Percentiles rank a stretch among this genome's conserved stretches.
Conservation (phyloP, 148 eudicot genomes). For the Rhododendron henanense region DNA sequence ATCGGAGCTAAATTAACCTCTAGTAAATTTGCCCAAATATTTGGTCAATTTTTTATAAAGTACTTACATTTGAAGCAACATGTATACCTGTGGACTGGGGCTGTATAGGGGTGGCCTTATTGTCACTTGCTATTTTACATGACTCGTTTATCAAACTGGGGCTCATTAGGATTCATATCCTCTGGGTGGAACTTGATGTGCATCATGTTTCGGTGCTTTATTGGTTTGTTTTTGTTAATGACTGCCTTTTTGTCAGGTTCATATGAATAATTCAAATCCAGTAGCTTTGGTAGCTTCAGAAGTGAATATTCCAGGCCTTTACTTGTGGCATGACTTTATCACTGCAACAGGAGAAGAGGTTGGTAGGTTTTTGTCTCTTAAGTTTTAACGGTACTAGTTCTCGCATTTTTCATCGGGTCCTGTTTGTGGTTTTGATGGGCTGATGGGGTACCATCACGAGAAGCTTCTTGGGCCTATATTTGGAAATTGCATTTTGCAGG, state of each 20-base stretch:
- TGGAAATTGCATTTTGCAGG: slow-evolving; percentile 39
- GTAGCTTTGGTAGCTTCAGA: slow-evolving; percentile 76
- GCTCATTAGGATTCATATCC: neutral
- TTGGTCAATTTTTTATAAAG: neutral
- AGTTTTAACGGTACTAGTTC: neutral
- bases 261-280: slow-evolving; percentile 35
- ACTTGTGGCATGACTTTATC: slow-evolving; percentile 78
- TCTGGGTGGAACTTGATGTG: neutral
- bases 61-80: neutral
- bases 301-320: slow-evolving; percentile 68
- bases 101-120: neutral
- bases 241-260: slow-evolving; percentile 39
- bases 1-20: neutral
- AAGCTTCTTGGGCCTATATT: neutral
- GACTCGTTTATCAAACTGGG: neutral
- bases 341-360: slow-evolving; percentile 81
- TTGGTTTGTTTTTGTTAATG: neutral
- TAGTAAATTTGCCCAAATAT: neutral
- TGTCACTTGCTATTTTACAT: neutral
- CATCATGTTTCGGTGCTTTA: neutral
- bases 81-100: neutral
- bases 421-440: neutral
- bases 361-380: slow-evolving; percentile 20
- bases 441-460: neutral
- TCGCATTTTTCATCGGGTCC: neutral